Evolutionary conservation across 2,329 filamentous ascomycete species (phyloP), one percentile per base, ranked within the genome.

Genomic region (Dryadomyces quercivorus): DNA sequence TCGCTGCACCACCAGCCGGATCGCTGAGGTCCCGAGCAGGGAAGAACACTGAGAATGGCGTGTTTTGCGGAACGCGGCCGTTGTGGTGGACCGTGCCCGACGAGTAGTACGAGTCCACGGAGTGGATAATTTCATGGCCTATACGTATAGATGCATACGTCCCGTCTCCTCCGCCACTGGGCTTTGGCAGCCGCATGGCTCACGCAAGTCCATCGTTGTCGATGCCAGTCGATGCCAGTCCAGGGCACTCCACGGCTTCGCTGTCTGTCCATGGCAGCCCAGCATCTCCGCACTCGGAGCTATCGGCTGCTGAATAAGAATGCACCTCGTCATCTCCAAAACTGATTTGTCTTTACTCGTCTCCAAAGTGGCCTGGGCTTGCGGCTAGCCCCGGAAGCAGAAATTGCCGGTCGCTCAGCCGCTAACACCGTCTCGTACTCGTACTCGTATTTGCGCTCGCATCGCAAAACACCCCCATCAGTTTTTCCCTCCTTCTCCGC

Each of bases 401-500:
- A 40, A 40, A 40, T 40, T 40, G 36, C 36, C 36, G 36, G 36
- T 16, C 15, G 36, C 36, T 16, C 36, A 40, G 36, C 36, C 36
- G 36, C 36, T 40, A 40, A 40, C 36, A 40, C 36, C 36, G 4
- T 45, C 52, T 45, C 48, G 48, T 50, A 50, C 48, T 50, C 50
- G 50, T 52, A 52, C 50, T 52, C 50, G 50, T 52, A 52, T 52
- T 34, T 8, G 40, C 6, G 26, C 16, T 15, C 7, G 16, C 6
- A 16, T 15, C 3, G 10, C n/a, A n/a, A 16, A 16, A 16, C 15
- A 8, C 36, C 47, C 70, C 70, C 55, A 67, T 62, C 49, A 77
- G 61, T 46, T 72, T 70, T 51, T 72, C 65, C n/a, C 42, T 63
- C 49, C 6, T 70, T 66, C n/a, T 66, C 70, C 10, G 69, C 67